Evolutionary conservation across 306 rosid species (phyloP).

Genomic region (Mimosa pudica): DNA sequence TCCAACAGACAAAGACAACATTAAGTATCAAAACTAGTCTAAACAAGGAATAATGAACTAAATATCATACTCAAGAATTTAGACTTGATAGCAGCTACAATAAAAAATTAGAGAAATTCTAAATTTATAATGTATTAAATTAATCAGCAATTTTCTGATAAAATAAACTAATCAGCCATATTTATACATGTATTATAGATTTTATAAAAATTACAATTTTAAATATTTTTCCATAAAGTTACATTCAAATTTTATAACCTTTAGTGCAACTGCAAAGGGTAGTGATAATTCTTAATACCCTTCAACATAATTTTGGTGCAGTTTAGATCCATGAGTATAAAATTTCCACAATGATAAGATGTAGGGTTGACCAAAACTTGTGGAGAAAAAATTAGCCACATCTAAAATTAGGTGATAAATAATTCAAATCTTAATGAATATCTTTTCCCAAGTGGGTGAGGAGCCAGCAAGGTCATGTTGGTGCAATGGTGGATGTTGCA

Average conservation of each 20-base stretch:
- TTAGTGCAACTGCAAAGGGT: not conserved
- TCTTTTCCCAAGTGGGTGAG: conserved; percentile 36
- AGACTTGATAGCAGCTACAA: not conserved
- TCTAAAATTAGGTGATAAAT: conserved; percentile 17
- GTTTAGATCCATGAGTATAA: not conserved
- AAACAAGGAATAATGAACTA: not conserved
- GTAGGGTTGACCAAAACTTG: conserved; percentile 23
- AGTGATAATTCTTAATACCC: not conserved
- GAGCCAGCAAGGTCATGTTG: conserved; percentile 60
- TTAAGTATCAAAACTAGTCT: conserved; percentile 19
- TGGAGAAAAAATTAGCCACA: conserved; percentile 18
- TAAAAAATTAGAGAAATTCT: not conserved
- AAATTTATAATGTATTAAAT: not conserved
- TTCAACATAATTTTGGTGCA: not conserved
- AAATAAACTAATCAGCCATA: too few species aligned
- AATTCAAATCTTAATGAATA: conserved; percentile 38
- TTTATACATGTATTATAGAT: not conserved
- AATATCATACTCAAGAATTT: not conserved
- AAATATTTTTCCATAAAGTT: not conserved
- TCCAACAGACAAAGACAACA: not conserved
- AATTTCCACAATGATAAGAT: not conserved
- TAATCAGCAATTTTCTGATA: too few species aligned
- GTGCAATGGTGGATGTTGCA: conserved; percentile 54
- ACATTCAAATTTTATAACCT: not conserved
- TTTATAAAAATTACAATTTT: not conserved